phyloP scores from a whole-genome alignment of 345 rosid genomes.

The Nasturtium officinale region DNA sequence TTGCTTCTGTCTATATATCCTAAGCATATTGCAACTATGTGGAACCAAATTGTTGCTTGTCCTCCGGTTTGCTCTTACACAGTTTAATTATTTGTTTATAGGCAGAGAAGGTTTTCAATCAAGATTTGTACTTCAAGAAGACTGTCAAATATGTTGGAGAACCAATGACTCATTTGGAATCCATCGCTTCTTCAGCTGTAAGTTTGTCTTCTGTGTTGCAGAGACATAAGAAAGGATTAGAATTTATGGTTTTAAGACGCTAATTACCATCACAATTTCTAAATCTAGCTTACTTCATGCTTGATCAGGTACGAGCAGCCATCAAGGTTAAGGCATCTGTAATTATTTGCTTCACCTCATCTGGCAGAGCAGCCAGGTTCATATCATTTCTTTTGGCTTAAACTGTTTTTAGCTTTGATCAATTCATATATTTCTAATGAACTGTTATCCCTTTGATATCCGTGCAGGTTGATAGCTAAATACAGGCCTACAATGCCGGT shows the following conservation, averaged over 20 bases:
- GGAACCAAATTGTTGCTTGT: conserved; percentile 7
- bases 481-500: conserved; percentile 99
- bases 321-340: conserved; percentile 98
- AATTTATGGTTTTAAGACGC: not conserved
- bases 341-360: conserved; percentile 95
- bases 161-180: conserved; percentile 95
- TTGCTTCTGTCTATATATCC: not conserved
- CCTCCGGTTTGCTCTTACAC: conserved; percentile 7
- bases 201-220: conserved; percentile 14
- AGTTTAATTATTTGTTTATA: conserved; percentile 32
- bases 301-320: conserved; percentile 85
- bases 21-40: not conserved
- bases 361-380: conserved; percentile 98
- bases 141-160: conserved; percentile 91
- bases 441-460: not conserved
- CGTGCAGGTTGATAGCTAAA: conserved; percentile 88
- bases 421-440: not conserved
- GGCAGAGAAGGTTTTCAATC: conserved; percentile 99
- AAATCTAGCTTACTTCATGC: conserved; percentile 12
- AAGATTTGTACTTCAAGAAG: conserved; percentile 86
- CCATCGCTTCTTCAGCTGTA: conserved; percentile 98
- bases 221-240: not conserved
- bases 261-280: conserved; percentile 9
- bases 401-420: not conserved
- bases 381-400: not conserved